Evolutionary conservation across 495 filamentous ascomycete species (phyloP).

Genomic region (Lophium mytilinum): DNA sequence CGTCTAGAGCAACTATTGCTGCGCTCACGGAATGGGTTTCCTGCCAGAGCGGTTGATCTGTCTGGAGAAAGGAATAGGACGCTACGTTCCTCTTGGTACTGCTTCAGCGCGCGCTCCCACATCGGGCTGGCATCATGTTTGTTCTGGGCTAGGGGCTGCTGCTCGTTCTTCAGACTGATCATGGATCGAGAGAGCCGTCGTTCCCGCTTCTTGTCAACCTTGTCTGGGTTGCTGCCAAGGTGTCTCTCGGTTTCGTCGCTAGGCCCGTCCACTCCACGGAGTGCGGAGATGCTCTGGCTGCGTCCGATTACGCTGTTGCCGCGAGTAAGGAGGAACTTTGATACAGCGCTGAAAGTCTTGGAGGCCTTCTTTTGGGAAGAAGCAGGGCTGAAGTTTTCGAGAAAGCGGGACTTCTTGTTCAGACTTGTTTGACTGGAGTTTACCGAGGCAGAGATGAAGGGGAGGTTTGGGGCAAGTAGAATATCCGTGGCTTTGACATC

Average conservation of each 20-base stretch:
- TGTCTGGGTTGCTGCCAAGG: no score
- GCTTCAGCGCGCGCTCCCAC: slow-evolving; percentile 23
- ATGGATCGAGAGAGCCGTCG: neutral
- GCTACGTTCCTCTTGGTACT: slow-evolving; percentile 19
- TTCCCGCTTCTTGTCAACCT: neutral
- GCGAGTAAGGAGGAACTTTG: slow-evolving; percentile 5
- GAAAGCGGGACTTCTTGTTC: slow-evolving; percentile 19
- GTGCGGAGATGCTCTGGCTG: neutral
- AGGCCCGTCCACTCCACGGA: no score
- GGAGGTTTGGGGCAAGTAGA: neutral
- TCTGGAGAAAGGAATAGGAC: slow-evolving; percentile 18
- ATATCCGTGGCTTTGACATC: no score
- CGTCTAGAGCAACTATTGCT: neutral
- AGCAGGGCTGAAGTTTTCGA: slow-evolving; percentile 22
- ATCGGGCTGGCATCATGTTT: neutral
- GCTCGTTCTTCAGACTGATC: slow-evolving; percentile 9
- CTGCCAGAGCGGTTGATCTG: slow-evolving; percentile 6
- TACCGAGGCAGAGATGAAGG: neutral
- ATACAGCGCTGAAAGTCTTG: neutral
- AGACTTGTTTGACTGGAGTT: neutral
- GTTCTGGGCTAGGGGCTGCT: neutral
- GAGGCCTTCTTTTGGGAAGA: slow-evolving; percentile 11
- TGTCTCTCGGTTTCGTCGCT: no score
- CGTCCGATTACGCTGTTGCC: neutral
- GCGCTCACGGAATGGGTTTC: slow-evolving; percentile 18